phyloP scores from a whole-genome alignment of 495 filamentous ascomycete species.

The Penicillium ucsense region DNA sequence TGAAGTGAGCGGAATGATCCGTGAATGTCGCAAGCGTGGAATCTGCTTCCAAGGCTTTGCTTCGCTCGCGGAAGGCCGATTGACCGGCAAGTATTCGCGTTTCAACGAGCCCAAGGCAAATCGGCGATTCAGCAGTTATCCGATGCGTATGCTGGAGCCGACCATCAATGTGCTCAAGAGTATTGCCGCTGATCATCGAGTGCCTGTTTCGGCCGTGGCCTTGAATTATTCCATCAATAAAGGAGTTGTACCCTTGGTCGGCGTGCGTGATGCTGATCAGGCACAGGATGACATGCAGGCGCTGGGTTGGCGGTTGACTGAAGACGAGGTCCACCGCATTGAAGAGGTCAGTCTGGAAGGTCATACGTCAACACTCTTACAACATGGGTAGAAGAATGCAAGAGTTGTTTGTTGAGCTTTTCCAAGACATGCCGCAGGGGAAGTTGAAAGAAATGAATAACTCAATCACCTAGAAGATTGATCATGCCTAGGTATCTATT shows the following conservation, averaged over 20 bases:
- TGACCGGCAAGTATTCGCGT: conserved; percentile 17
- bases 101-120: conserved; percentile 10
- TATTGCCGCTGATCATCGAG: conserved; percentile 16
- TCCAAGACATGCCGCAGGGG: too few species aligned
- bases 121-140: conserved; percentile 19
- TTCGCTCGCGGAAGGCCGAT: conserved; percentile 12
- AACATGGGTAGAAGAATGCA: conserved; percentile 13
- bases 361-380: conserved; percentile 9
- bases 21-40: conserved; percentile 12
- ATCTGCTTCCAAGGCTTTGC: conserved; percentile 22
- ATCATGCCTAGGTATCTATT: too few species aligned
- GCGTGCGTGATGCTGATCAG: conserved; percentile 13
- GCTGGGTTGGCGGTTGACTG: conserved; percentile 16
- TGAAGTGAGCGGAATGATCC: conserved; percentile 15
- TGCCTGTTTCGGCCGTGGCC: conserved; percentile 25
- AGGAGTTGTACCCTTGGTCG: conserved; percentile 14
- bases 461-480: too few species aligned
- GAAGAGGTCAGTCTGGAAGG: conserved; percentile 17
- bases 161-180: conserved; percentile 17
- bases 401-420: background rate
- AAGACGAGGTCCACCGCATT: conserved; percentile 16
- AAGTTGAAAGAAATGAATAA: too few species aligned
- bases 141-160: conserved; percentile 18
- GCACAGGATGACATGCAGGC: conserved; percentile 18
- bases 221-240: conserved; percentile 34